A percentile compares a stretch with the other conserved stretches of the same genome.
Conservation (phyloP, 2,329 filamentous ascomycete species). For the Talaromyces funiculosus region DNA sequence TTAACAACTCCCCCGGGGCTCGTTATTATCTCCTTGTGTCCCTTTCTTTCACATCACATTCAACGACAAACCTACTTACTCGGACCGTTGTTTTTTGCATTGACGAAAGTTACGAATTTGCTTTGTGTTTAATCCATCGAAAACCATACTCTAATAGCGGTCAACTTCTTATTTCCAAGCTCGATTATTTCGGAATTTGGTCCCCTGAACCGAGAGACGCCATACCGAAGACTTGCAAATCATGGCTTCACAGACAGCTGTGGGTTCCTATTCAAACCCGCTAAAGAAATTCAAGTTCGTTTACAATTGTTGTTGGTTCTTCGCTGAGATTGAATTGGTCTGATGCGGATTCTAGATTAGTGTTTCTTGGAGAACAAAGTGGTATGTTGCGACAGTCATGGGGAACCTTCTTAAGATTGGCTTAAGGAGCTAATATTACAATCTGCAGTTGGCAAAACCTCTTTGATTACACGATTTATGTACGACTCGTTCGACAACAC, state of each 20-base stretch:
- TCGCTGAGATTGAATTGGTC: constrained; percentile 11
- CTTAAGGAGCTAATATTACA: constrained; percentile 19
- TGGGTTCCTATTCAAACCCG: constrained; percentile 93
- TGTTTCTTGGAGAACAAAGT: constrained; percentile 97
- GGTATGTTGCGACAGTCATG: constrained; percentile 53
- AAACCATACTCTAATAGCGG: background rate
- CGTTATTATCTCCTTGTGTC: background rate
- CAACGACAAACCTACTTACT: background rate
- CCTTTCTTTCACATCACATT: background rate
- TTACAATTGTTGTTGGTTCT: background rate
- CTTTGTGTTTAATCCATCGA: constrained; percentile 5
- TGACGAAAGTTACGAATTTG: constrained; percentile 15
- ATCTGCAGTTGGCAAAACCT: constrained; percentile 85
- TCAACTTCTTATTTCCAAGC: background rate
- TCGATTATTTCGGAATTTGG: constrained; percentile 7
- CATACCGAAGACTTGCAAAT: constrained; percentile 28
- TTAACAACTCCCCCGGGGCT: background rate
- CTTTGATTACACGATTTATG: constrained; percentile 98
- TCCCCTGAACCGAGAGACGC: constrained; percentile 28
- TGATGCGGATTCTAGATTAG: constrained; percentile 58
- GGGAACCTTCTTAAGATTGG: constrained; percentile 7
- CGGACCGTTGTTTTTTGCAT: constrained; percentile 2
- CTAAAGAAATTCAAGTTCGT: constrained; percentile 99
- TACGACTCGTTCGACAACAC: constrained; percentile 99
- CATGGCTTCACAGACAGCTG: constrained; percentile 70